Base-by-base conservation (phyloP, 306 rosid genomes). In the Lathyrus aphaca region DNA sequence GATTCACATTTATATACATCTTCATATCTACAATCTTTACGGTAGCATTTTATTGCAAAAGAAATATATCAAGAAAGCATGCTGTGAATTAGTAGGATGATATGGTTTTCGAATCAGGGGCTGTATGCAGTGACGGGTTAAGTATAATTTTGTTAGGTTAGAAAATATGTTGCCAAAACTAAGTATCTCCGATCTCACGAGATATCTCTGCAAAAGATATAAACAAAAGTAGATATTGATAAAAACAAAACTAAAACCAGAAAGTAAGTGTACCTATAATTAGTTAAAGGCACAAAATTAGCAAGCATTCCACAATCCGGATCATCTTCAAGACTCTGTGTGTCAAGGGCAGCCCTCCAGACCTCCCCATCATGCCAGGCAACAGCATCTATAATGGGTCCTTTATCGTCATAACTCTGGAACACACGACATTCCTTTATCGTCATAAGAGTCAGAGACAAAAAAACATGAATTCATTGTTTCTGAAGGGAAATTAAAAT, bases 361-460 rank as follows among this genome's bases (percentile, higher is more conserved):
- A 86, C 84, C 80, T 91, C 97, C 79, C 97, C 99, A 76, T 88
- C 96, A 66, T 91, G 92, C 99, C 99, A 94, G 29, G 89, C 97
- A 83, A 94, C 92, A 66, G 97, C 95, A 81, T 94, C 96, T 74
- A 94, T 73, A 66, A 80, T 70, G 35, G 99, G 99, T 50, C 99
- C 99, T 79, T 86, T 86, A 77, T 94, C 99, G 61, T 91, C 89
- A 48, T 88, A 94, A 85, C 83, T 85, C 99, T 94, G 77, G 62
- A 57, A 69, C 67, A 79, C 14, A 83, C 60, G 57, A 42, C 58
- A 38, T 72, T 68, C 44, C 75, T 44, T 60, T 71, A 27, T 75
- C 35, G n/a, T n/a, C 64, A 38, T 7, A 66, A 66, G 4, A 30
- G 72, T 19, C 58, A 5, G 40, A 68, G 38, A 54, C 9, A 46